Conservation (phyloP, 179 eudicot species). For the Beta macrorhiza region DNA sequence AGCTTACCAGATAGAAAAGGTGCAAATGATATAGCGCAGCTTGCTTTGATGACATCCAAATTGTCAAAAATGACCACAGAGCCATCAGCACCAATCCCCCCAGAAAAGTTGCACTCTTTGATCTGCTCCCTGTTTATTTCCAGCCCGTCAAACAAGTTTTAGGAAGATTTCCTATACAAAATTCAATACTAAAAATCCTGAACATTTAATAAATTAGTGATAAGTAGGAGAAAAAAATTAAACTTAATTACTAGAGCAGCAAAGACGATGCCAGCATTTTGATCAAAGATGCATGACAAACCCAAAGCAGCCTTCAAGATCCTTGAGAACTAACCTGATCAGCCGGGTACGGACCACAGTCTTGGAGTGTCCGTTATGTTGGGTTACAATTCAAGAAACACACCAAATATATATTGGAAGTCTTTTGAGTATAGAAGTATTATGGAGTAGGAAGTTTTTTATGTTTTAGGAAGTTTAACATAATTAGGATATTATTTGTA, state of each 20-base stretch:
- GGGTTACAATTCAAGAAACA: no score
- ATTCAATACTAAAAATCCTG: not conserved
- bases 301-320: constrained; percentile 78
- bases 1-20: constrained; percentile 66
- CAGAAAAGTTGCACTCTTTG: constrained; percentile 58
- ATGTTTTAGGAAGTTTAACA: no score
- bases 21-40: constrained; percentile 82
- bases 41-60: constrained; percentile 51
- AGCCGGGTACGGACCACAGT: constrained; percentile 85
- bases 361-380: constrained; percentile 57
- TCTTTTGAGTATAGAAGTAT: no score
- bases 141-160: not conserved
- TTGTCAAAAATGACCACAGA: constrained; percentile 71
- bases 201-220: not conserved
- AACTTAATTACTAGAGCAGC: constrained; percentile 52
- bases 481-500: no score
- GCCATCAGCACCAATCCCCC: constrained; percentile 83
- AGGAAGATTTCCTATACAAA: not conserved
- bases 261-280: constrained; percentile 58
- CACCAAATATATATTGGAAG: no score
- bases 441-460: no score
- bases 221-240: no score
- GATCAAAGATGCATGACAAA: constrained; percentile 62
- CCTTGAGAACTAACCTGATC: constrained; percentile 62
- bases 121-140: constrained; percentile 46